Percentiles rank a stretch among this genome's conserved stretches.
These are phyloP conservation scores for Penicillium sp. DNA, from an alignment of 2,329 filamentous ascomycete genomes.

Conservation along the genomic window DNA sequence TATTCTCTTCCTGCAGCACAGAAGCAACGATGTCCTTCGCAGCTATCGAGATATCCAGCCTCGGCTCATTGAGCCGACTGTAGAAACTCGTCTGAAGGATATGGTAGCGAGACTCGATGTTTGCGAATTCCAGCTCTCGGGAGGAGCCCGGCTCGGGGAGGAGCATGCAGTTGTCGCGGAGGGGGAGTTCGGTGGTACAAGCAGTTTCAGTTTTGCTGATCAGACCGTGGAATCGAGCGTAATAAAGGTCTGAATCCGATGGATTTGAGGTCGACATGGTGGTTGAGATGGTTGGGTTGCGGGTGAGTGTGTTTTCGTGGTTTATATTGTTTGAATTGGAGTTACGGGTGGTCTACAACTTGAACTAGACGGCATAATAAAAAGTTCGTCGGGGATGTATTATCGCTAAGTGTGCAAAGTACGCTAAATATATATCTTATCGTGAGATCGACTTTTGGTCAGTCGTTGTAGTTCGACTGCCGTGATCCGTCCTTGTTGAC, in stretches of 20 bases:
- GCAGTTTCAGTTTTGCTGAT: background rate
- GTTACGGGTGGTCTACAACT: too few species aligned
- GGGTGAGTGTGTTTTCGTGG: too few species aligned
- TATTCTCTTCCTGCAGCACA: background rate
- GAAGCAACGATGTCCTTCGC: background rate
- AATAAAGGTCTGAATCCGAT: too few species aligned
- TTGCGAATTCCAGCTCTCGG: background rate
- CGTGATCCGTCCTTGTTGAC: slow-evolving; percentile 62
- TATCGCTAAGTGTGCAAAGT: slow-evolving; percentile 2
- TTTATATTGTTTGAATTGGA: too few species aligned
- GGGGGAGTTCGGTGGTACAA: background rate
- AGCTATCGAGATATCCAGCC: background rate
- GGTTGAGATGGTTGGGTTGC: background rate
- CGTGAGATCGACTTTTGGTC: background rate
- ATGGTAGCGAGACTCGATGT: background rate
- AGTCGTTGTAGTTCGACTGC: slow-evolving; percentile 63
- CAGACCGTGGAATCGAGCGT: background rate
- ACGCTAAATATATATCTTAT: slow-evolving; percentile 7
- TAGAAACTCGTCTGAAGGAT: background rate
- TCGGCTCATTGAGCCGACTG: background rate
- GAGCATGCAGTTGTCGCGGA: background rate
- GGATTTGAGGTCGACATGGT: too few species aligned
- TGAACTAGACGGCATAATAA: background rate
- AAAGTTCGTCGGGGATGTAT: background rate
- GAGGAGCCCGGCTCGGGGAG: background rate